Percentiles rank a stretch among this genome's conserved stretches.
Evolutionary conservation across 768 basidiomycete genomes (phyloP).

Genomic region (Rubroboletus pulcherrimus): DNA sequence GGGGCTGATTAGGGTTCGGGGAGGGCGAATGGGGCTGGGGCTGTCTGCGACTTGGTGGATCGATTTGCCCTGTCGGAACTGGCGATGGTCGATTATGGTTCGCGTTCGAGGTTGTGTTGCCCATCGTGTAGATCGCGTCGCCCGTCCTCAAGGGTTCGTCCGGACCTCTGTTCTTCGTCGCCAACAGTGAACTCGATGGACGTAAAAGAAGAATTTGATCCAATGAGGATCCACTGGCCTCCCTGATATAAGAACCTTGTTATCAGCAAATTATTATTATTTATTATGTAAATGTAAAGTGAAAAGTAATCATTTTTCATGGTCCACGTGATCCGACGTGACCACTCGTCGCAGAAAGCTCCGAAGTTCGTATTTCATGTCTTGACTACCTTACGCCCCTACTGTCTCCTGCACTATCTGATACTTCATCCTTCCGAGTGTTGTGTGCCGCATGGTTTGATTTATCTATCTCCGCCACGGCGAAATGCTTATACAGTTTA

Average conservation of each 20-base stretch:
- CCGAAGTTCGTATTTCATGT: neutral
- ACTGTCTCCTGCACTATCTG: neutral
- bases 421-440: neutral
- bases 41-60: constrained; percentile 17
- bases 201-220: constrained; percentile 30
- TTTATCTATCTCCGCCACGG: neutral
- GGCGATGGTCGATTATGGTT: constrained; percentile 29
- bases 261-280: constrained; percentile 11
- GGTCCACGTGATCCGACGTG: neutral
- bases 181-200: constrained; percentile 27
- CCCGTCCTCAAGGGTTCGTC: constrained; percentile 13
- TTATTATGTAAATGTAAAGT: constrained; percentile 13
- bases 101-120: constrained; percentile 31
- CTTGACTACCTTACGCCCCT: neutral
- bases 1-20: constrained; percentile 42
- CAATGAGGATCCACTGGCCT: constrained; percentile 24
- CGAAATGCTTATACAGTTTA: neutral
- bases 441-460: neutral
- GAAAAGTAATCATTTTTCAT: constrained; percentile 1
- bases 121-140: constrained; percentile 29
- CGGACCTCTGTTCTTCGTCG: constrained; percentile 15
- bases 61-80: constrained; percentile 24
- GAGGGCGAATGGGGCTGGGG: constrained; percentile 35
- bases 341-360: neutral
- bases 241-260: constrained; percentile 20